Percentiles rank a stretch among this genome's conserved stretches.
Conservation (phyloP, 2,329 filamentous ascomycete genomes). For the Coniochaeta hoffmannii region DNA sequence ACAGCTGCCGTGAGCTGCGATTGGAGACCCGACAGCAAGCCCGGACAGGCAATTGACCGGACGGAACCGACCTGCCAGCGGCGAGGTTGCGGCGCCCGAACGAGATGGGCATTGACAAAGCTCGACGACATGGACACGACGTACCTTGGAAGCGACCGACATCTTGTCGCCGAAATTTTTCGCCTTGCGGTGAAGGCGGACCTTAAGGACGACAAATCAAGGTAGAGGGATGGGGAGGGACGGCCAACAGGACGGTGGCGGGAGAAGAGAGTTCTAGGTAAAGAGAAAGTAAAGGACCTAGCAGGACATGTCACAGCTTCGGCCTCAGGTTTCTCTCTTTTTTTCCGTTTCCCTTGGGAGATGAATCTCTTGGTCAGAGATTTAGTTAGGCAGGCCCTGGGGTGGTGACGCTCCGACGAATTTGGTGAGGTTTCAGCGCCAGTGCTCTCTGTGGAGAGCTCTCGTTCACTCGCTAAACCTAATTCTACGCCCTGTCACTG, state of each 20-base stretch:
- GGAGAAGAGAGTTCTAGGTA: constrained; percentile 11
- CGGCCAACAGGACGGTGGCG: constrained; percentile 10
- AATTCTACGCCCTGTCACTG: neutral
- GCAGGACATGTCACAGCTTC: constrained; percentile 10
- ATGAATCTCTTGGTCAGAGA: neutral
- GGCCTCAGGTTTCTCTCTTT: neutral
- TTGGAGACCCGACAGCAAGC: neutral
- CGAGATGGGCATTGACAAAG: neutral
- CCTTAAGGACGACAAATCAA: constrained; percentile 18
- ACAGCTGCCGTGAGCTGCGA: neutral
- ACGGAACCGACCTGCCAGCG: neutral
- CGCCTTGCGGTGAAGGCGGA: constrained; percentile 41
- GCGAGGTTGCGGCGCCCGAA: neutral
- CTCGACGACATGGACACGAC: constrained; percentile 17
- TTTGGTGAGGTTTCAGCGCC: neutral
- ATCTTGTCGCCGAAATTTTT: constrained; percentile 47
- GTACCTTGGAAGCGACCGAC: constrained; percentile 56
- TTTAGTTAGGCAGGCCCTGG: neutral
- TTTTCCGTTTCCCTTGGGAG: neutral
- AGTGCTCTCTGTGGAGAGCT: neutral
- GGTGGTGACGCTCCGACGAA: neutral
- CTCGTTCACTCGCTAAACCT: neutral
- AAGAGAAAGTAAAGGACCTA: constrained; percentile 11
- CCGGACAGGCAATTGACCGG: neutral
- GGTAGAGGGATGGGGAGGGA: constrained; percentile 10